phyloP scores from a whole-genome alignment of 1,284 basidiomycete genomes.

The Trametes polyzona region DNA sequence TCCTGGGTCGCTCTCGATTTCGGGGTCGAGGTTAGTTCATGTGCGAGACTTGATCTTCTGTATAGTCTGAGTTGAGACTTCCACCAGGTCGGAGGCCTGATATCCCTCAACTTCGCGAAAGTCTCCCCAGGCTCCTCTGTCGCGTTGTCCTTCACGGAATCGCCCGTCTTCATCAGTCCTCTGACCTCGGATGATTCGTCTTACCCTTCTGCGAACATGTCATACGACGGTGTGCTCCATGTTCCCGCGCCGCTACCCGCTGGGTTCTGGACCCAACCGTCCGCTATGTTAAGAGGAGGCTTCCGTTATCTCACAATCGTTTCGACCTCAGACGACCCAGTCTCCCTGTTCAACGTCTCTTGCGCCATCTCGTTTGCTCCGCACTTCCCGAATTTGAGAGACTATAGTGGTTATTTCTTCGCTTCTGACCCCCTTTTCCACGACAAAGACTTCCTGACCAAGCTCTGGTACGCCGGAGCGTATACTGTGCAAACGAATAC shows the following conservation, averaged over 20 bases:
- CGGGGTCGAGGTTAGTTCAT: conserved; percentile 44
- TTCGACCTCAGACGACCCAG: conserved; percentile 38
- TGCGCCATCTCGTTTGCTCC: conserved; percentile 61
- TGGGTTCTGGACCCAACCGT: conserved; percentile 55
- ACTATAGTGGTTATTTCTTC: conserved; percentile 61
- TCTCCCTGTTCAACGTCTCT: conserved; percentile 54
- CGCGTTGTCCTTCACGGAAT: conserved; percentile 54
- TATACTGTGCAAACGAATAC: conserved; percentile 67
- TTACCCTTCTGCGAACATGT: conserved; percentile 36
- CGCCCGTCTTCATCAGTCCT: conserved; percentile 49
- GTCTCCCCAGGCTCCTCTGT: conserved; percentile 39
- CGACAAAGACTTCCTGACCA: conserved; percentile 57
- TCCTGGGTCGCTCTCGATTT: conserved; percentile 52
- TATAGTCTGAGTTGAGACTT: background rate
- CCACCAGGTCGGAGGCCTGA: conserved; percentile 49
- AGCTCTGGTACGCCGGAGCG: conserved; percentile 66
- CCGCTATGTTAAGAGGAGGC: conserved; percentile 50
- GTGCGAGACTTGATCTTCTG: background rate
- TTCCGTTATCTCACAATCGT: conserved; percentile 61
- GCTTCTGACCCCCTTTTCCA: conserved; percentile 48
- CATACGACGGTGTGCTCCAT: conserved; percentile 51
- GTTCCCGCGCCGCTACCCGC: conserved; percentile 41
- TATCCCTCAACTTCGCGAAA: conserved; percentile 43
- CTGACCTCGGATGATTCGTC: conserved; percentile 49
- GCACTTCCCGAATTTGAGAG: conserved; percentile 52